Conservation (phyloP, 2,329 filamentous ascomycete species). For the Aspergillus phoenicis region DNA sequence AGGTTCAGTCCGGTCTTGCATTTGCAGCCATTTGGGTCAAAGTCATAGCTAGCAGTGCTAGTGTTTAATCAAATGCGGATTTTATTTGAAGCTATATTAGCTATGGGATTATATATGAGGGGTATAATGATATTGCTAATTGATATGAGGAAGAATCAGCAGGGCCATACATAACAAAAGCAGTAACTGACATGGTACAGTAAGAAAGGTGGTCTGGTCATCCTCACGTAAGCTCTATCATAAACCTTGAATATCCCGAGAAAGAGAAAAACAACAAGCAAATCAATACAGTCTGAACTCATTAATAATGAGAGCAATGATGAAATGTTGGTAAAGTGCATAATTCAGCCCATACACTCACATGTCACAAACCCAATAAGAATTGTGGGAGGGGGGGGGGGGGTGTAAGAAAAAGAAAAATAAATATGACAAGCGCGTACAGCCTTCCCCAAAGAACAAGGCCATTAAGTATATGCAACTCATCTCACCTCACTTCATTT, state of each 20-base stretch:
- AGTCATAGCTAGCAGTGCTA: constrained; percentile 12
- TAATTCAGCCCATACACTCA: too few species aligned
- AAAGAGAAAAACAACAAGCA: background rate
- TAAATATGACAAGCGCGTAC: too few species aligned
- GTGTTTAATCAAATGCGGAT: constrained; percentile 8
- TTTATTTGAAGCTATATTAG: background rate
- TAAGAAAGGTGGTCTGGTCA: background rate
- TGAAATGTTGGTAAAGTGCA: too few species aligned
- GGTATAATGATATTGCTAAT: constrained; percentile 17
- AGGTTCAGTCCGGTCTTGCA: constrained; percentile 3
- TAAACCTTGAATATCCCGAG: background rate
- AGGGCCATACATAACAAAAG: background rate
- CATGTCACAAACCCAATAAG: too few species aligned
- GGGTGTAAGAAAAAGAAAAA: too few species aligned
- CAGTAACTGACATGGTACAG: background rate
- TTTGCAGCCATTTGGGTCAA: constrained; percentile 9
- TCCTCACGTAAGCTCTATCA: constrained; percentile 1
- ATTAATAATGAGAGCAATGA: background rate
- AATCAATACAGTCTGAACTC: background rate
- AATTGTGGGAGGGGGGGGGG: too few species aligned
- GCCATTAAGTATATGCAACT: too few species aligned
- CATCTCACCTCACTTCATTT: background rate
- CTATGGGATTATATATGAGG: background rate
- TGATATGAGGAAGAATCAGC: background rate
- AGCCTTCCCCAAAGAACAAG: too few species aligned